Evolutionary conservation across 2,329 filamentous ascomycete species (phyloP).

Genomic region (Ilyonectria robusta): DNA sequence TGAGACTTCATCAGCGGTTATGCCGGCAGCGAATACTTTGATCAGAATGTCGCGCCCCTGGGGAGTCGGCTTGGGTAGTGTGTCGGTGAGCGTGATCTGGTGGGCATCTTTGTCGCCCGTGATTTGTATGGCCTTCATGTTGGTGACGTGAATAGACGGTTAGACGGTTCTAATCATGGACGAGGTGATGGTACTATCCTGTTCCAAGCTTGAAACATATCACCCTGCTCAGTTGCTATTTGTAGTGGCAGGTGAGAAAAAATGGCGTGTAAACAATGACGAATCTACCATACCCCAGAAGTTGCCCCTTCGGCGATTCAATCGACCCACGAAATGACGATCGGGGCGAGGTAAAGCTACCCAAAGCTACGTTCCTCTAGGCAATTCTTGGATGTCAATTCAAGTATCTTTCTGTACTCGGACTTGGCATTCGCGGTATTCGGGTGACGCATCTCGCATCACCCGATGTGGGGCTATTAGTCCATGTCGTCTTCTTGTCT

Average conservation of each 20-base stretch:
- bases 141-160: not conserved
- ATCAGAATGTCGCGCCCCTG: conserved; percentile 46
- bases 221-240: too few species aligned
- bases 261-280: too few species aligned
- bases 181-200: not conserved
- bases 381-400: not conserved
- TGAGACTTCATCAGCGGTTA: conserved; percentile 53
- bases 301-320: too few species aligned
- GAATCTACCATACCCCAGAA: too few species aligned
- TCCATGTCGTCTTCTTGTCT: not conserved
- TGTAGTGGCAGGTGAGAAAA: too few species aligned
- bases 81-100: conserved; percentile 30
- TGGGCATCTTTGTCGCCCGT: conserved; percentile 42
- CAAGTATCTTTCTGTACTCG: not conserved
- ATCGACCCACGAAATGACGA: not conserved
- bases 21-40: conserved; percentile 50
- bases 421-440: not conserved
- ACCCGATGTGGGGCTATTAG: not conserved
- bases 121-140: conserved; percentile 54
- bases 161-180: not conserved
- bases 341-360: not conserved
- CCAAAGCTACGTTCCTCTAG: not conserved
- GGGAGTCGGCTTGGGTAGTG: conserved; percentile 38
- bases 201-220: not conserved
- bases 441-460: not conserved